These are phyloP conservation scores for Ottelia alismoides DNA, from an alignment of 106 monocot genomes.

Conservation along the genomic window DNA sequence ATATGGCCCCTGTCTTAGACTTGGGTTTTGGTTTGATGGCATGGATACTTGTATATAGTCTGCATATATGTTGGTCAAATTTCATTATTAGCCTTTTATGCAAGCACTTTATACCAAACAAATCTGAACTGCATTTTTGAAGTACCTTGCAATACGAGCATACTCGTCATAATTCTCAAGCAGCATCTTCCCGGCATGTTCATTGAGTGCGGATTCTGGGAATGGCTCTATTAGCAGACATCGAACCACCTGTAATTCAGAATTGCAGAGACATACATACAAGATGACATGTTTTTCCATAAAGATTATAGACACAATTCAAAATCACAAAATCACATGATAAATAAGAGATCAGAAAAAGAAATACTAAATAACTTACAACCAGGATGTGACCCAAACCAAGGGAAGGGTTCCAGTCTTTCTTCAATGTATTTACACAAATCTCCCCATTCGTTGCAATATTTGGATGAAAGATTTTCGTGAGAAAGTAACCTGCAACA, in stretches of 20 bases:
- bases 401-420: constrained; percentile 93
- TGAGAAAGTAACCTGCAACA: constrained; percentile 73
- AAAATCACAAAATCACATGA: neutral
- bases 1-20: constrained; percentile 50
- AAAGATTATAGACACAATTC: neutral
- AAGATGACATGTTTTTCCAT: neutral
- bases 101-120: neutral
- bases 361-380: constrained; percentile 31
- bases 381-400: constrained; percentile 75
- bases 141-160: constrained; percentile 76
- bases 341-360: neutral
- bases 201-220: constrained; percentile 91
- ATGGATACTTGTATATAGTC: constrained; percentile 65
- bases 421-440: constrained; percentile 93
- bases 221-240: constrained; percentile 95
- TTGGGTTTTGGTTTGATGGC: constrained; percentile 63
- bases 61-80: neutral
- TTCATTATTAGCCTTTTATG: neutral
- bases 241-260: constrained; percentile 66
- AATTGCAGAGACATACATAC: too few relatives aligned
- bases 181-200: constrained; percentile 93
- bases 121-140: neutral
- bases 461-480: constrained; percentile 97
- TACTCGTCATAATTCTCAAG: constrained; percentile 88
- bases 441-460: constrained; percentile 96